These are phyloP conservation scores for Diplosphaera chodatii DNA, from an alignment of 139 green algal species.

Conservation along the genomic window DNA sequence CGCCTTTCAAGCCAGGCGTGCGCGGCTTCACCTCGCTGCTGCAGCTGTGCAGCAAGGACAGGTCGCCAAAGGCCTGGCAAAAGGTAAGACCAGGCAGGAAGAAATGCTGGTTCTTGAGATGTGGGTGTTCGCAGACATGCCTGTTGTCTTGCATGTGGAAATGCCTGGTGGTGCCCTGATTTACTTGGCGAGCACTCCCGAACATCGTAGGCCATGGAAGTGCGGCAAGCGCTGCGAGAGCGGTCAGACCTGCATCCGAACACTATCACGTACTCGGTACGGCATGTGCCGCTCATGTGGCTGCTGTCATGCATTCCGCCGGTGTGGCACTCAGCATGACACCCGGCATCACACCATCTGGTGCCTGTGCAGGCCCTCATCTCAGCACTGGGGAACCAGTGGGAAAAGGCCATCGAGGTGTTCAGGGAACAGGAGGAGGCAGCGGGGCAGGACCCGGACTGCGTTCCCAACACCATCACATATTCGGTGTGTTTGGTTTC, in stretches of 20 bases:
- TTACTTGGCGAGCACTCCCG: too few relatives aligned
- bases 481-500: slow-evolving; percentile 12
- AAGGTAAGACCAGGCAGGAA: too few relatives aligned
- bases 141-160: too few relatives aligned
- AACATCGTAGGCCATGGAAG: background rate
- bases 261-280: slow-evolving; percentile 26
- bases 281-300: slow-evolving; percentile 30
- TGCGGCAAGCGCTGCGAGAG: background rate
- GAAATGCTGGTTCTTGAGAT: too few relatives aligned
- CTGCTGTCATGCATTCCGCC: background rate
- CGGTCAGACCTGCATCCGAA: slow-evolving; percentile 16
- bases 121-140: too few relatives aligned
- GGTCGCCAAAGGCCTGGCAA: slow-evolving; percentile 15
- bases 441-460: slow-evolving; percentile 6
- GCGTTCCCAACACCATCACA: slow-evolving; percentile 45
- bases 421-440: slow-evolving; percentile 37
- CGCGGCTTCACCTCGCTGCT: slow-evolving; percentile 42
- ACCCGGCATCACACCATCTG: too few relatives aligned
- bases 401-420: slow-evolving; percentile 29
- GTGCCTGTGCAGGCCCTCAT: background rate
- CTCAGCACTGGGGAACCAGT: slow-evolving; percentile 15
- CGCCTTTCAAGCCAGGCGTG: slow-evolving; percentile 19
- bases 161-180: too few relatives aligned
- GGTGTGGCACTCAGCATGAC: too few relatives aligned
- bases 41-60: slow-evolving; percentile 22